Evolutionary conservation across 2,329 filamentous ascomycete genomes (phyloP).

Genomic region (Stagonosporopsis cucurbitacearum): DNA sequence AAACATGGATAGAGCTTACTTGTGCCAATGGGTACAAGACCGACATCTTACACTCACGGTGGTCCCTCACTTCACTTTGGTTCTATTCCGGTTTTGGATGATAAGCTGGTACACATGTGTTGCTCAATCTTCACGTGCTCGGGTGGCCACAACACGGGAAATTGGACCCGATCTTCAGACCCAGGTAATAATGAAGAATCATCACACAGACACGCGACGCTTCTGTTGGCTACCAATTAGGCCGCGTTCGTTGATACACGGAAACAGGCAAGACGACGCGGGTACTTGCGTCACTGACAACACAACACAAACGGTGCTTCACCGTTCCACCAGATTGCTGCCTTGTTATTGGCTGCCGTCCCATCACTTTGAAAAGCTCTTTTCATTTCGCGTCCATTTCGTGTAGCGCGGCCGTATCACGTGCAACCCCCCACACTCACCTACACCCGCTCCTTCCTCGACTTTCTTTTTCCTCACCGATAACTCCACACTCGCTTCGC

Average conservation of each 20-base stretch:
- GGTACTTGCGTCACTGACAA: slow-evolving; percentile 11
- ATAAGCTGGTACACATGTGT: not conserved
- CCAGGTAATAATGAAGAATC: not conserved
- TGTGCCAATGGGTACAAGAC: not conserved
- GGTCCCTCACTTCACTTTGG: not conserved
- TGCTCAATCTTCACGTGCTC: not conserved
- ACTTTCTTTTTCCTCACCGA: slow-evolving; percentile 1
- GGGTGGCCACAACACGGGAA: not conserved
- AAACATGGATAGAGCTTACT: not conserved
- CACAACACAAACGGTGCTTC: slow-evolving; percentile 21
- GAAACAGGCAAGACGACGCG: slow-evolving; percentile 12
- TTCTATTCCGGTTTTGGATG: not conserved
- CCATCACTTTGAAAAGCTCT: not conserved
- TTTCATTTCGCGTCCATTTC: slow-evolving; percentile 9
- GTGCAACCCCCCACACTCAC: slow-evolving; percentile 3
- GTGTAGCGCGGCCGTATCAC: slow-evolving; percentile 1
- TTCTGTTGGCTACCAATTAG: slow-evolving; percentile 3
- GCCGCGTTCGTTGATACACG: slow-evolving; percentile 5
- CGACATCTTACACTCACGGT: not conserved
- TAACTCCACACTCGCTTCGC: slow-evolving; percentile 15
- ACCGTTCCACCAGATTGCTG: slow-evolving; percentile 8
- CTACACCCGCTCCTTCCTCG: slow-evolving; percentile 13
- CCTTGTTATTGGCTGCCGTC: slow-evolving; percentile 16
- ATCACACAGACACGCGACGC: slow-evolving; percentile 5
- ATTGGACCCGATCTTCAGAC: not conserved